phyloP scores from a whole-genome alignment of 345 rosid genomes.

The Aegle marmelos region DNA sequence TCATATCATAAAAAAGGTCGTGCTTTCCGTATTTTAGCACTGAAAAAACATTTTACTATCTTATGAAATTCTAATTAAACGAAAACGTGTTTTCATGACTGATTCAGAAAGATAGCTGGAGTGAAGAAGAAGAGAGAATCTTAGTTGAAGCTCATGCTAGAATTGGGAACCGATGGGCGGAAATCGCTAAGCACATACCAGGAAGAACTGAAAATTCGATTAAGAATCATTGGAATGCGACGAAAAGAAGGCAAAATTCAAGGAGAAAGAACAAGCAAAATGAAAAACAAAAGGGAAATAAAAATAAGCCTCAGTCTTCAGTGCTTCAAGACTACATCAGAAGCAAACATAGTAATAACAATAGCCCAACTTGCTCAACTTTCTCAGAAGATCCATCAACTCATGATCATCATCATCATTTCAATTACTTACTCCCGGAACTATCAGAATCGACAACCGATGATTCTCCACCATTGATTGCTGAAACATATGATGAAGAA shows the following conservation, averaged over 20 bases:
- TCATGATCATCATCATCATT: neutral
- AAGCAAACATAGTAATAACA: slow-evolving; percentile 31
- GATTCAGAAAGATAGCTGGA: slow-evolving; percentile 86
- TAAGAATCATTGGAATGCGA: slow-evolving; percentile 96
- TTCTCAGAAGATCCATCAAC: slow-evolving; percentile 31
- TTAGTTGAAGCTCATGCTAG: slow-evolving; percentile 70
- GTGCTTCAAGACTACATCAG: slow-evolving; percentile 81
- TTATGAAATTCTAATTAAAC: neutral
- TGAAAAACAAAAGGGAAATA: slow-evolving; percentile 21
- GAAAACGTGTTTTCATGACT: neutral
- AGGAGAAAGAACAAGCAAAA: slow-evolving; percentile 55
- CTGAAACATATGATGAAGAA: slow-evolving; percentile 58
- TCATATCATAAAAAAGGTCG: neutral
- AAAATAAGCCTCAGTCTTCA: slow-evolving; percentile 42
- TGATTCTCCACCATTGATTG: slow-evolving; percentile 27
- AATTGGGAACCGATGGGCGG: slow-evolving; percentile 93
- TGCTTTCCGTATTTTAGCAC: slow-evolving; percentile 11
- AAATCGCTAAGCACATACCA: slow-evolving; percentile 77
- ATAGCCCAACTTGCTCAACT: slow-evolving; percentile 31
- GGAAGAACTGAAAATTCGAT: slow-evolving; percentile 90
- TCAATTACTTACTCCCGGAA: slow-evolving; percentile 35
- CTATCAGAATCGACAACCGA: slow-evolving; percentile 28
- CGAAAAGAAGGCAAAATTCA: slow-evolving; percentile 77
- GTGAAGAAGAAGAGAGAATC: slow-evolving; percentile 78
- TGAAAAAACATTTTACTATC: neutral